Evolutionary conservation across 352 stramenopile species (phyloP), one percentile per base, ranked within the genome.

Genomic region (Plasmopara halstedii): DNA sequence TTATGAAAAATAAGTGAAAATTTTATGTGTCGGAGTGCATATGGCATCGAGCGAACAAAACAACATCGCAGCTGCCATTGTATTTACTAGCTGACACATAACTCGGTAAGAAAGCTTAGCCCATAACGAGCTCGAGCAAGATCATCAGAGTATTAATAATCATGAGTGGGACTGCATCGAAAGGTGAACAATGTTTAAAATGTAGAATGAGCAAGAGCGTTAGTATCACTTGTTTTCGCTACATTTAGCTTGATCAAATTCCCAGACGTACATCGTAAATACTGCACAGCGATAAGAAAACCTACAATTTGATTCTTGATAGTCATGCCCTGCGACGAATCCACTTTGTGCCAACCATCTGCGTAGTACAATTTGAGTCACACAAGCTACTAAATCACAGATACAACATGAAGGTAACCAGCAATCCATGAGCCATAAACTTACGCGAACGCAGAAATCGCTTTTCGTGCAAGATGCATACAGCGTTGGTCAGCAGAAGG

Each of bases 381-480:
- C 3, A 2, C n/a, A n/a, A n/a, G n/a, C n/a, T n/a, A n/a, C n/a
- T n/a, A n/a, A n/a, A n/a, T n/a, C n/a, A n/a, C 11, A 6, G 25
- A 29, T 29, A 29, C 11, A 33, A 29, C 43, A 18, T 18, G 15
- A 14, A 35, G 31, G 35, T 5, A 32, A 40, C 15, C 23, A 17
- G 37, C 4, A 18, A 19, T 6, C 23, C 2, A 35, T 1, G 5
- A 35, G n/a, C 26, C 17, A 18, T 11, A 13, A 17, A 80, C 73
- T 50, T 75, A 91, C 82, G 83, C 42, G 73, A 68, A 35, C 80
- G 76, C 40, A 94, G 65, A 58, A 94, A 94, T 39, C 83, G 73
- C 70, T 90, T 90, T 50, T 94, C 83, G 47, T 94, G 76, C 41
- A 94, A 66, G 46, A 94, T 89, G 51, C 80, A 87, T 43, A 94